Percentiles rank a stretch among this genome's conserved stretches.
Conservation (phyloP, 805 yeast genomes). For the Kodamaea neixiangensis region DNA sequence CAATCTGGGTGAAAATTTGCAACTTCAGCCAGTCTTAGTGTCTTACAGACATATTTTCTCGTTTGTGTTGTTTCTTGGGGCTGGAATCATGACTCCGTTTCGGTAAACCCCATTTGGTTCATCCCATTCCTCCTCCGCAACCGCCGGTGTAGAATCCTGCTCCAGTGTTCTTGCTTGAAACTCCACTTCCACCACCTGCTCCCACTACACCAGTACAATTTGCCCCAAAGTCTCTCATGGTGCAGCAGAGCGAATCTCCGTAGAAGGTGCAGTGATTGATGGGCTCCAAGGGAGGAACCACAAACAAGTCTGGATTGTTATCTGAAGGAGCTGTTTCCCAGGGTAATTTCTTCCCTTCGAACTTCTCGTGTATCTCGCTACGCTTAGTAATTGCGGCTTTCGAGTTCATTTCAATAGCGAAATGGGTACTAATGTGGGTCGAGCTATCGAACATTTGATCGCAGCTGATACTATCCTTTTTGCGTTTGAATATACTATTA, state of each 20-base stretch:
- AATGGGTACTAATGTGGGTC: slow-evolving; percentile 8
- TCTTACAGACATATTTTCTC: no score
- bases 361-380: background rate
- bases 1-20: no score
- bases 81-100: no score
- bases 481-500: background rate
- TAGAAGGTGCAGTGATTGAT: slow-evolving; percentile 8
- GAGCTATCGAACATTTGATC: slow-evolving; percentile 20
- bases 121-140: background rate
- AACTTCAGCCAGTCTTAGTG: no score
- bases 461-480: background rate
- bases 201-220: slow-evolving; percentile 12
- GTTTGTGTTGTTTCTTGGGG: background rate
- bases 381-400: background rate
- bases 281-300: slow-evolving; percentile 12
- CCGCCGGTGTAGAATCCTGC: background rate
- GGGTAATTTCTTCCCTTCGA: background rate
- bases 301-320: slow-evolving; percentile 11
- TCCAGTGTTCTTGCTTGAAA: background rate
- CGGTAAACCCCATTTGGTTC: background rate
- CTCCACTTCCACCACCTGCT: background rate
- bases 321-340: background rate
- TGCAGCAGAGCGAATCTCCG: slow-evolving; percentile 12
- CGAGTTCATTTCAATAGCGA: slow-evolving; percentile 2
- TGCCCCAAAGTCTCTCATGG: slow-evolving; percentile 10